phyloP scores from a whole-genome alignment of 495 filamentous ascomycete genomes.

The Staphylotrichum longicolle region DNA sequence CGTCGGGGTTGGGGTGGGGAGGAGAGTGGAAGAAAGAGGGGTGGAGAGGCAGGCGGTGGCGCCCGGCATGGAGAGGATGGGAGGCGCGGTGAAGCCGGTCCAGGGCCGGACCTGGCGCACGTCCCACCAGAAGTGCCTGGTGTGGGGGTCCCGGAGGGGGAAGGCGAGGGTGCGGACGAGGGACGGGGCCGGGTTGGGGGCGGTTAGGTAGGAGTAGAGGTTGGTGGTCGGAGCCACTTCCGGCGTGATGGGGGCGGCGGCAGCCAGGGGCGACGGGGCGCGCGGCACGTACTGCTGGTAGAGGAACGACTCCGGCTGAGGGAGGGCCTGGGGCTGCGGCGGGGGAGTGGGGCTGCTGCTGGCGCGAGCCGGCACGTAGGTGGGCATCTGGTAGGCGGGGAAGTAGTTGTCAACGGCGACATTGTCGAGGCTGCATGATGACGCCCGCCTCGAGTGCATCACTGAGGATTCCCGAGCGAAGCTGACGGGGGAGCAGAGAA shows the following conservation, averaged over 20 bases:
- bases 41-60: constrained; percentile 72
- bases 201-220: constrained; percentile 73
- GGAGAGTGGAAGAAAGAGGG: constrained; percentile 60
- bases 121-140: constrained; percentile 93
- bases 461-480: constrained; percentile 51
- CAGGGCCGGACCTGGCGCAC: constrained; percentile 81
- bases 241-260: constrained; percentile 39
- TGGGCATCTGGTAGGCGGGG: constrained; percentile 75
- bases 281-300: constrained; percentile 45
- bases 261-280: constrained; percentile 50
- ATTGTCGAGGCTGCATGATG: constrained; percentile 67
- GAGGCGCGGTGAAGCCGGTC: constrained; percentile 68
- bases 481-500: constrained; percentile 65
- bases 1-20: constrained; percentile 57
- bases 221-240: constrained; percentile 60
- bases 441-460: constrained; percentile 60
- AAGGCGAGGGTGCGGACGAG: constrained; percentile 79
- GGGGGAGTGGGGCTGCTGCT: constrained; percentile 34
- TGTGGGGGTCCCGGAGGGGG: constrained; percentile 62
- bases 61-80: constrained; percentile 67
- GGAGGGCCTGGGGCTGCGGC: constrained; percentile 33
- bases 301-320: constrained; percentile 44
- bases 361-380: constrained; percentile 52
- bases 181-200: constrained; percentile 72
- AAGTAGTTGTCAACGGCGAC: constrained; percentile 65